Evolutionary conservation across 352 stramenopile species (phyloP).

Genomic region (Pythium brachiatum): DNA sequence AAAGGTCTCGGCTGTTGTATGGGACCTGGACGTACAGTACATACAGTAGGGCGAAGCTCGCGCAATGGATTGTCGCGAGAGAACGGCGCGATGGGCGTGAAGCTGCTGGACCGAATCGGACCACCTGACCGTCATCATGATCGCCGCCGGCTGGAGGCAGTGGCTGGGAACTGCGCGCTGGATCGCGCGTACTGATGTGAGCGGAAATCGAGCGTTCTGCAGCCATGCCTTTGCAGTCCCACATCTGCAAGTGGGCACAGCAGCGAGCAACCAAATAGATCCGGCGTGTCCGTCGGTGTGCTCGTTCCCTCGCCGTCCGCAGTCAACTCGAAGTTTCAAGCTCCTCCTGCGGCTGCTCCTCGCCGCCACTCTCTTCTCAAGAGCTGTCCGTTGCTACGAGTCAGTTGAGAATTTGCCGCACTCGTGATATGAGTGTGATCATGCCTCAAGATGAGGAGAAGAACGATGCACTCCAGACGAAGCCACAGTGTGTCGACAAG

Average conservation of each 20-base stretch:
- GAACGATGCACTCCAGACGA: slow-evolving; percentile 12
- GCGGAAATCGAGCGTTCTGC: background rate
- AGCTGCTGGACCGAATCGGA: background rate
- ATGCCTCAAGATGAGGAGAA: slow-evolving; percentile 26
- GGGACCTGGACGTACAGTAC: too few species aligned
- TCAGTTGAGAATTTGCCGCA: slow-evolving; percentile 18
- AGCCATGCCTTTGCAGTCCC: slow-evolving; percentile 15
- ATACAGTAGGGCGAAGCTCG: too few species aligned
- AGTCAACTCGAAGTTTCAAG: slow-evolving; percentile 16
- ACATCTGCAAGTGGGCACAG: slow-evolving; percentile 4
- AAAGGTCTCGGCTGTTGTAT: too few species aligned
- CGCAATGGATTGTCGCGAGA: background rate
- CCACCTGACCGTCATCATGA: background rate
- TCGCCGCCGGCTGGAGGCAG: slow-evolving; percentile 2
- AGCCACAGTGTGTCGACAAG: slow-evolving; percentile 15
- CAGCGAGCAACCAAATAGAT: slow-evolving; percentile 17
- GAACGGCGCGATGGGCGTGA: slow-evolving; percentile 3
- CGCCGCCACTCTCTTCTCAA: background rate
- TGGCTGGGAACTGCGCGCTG: slow-evolving; percentile 7
- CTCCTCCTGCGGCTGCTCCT: slow-evolving; percentile 1
- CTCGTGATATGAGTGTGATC: slow-evolving; percentile 22
- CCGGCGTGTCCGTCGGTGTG: slow-evolving; percentile 17
- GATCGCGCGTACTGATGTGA: background rate
- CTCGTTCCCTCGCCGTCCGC: slow-evolving; percentile 7
- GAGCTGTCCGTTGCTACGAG: background rate